phyloP scores from a whole-genome alignment of 163 green algal species.

The Scenedesmus sp. region DNA sequence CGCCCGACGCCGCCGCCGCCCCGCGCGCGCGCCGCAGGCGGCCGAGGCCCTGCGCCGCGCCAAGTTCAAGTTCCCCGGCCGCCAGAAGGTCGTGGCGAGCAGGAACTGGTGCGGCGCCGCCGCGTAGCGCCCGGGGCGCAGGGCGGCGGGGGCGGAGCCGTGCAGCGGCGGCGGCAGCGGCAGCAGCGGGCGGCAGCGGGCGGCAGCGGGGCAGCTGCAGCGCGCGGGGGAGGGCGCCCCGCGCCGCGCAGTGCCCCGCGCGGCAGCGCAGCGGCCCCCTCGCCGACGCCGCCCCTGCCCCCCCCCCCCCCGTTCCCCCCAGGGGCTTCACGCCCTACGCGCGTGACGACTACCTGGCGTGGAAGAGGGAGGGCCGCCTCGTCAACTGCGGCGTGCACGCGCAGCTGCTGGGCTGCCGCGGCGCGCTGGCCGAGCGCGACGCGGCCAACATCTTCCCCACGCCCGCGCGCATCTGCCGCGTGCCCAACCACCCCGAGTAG shows the following conservation, averaged over 20 bases:
- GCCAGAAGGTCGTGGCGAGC: slow-evolving; percentile 97
- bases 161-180: background rate
- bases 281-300: background rate
- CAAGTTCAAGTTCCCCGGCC: slow-evolving; percentile 99
- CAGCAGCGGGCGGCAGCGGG: background rate
- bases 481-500: slow-evolving; percentile 42
- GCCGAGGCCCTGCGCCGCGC: slow-evolving; percentile 95
- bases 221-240: too few relatives aligned
- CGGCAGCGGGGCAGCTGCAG: background rate
- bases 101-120: slow-evolving; percentile 93
- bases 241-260: background rate
- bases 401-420: slow-evolving; percentile 55
- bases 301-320: background rate
- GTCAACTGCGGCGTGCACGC: slow-evolving; percentile 87
- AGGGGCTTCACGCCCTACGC: slow-evolving; percentile 96
- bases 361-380: slow-evolving; percentile 92
- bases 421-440: slow-evolving; percentile 68
- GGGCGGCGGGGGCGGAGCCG: background rate
- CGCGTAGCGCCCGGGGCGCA: background rate
- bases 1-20: too few relatives aligned
- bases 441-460: slow-evolving; percentile 74
- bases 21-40: slow-evolving; percentile 62
- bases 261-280: background rate
- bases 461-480: slow-evolving; percentile 63
- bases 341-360: slow-evolving; percentile 93